Evolutionary conservation across 2,329 filamentous ascomycete species (phyloP).

Genomic region (Cladosporium sp.): DNA sequence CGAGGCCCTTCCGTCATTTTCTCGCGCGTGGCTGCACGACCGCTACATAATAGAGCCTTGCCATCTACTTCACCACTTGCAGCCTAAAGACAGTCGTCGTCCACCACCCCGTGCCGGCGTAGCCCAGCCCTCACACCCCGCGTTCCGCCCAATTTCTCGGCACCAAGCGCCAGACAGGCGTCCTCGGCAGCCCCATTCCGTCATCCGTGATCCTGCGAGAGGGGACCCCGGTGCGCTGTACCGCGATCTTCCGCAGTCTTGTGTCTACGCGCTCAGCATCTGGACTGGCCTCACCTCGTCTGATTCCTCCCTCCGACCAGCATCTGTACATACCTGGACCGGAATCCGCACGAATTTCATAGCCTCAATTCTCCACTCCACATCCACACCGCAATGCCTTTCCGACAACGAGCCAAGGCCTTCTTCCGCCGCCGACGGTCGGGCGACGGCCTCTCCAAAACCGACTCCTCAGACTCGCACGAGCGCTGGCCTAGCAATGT

Average conservation of each 20-base stretch:
- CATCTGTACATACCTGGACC: not conserved
- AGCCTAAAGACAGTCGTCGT: too few species aligned
- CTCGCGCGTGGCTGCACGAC: not conserved
- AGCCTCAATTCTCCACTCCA: not conserved
- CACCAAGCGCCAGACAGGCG: not conserved
- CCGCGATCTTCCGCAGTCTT: not conserved
- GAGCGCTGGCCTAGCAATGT: conserved; percentile 37
- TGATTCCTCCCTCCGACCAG: conserved; percentile 1
- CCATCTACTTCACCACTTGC: not conserved
- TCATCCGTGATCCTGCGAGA: conserved; percentile 2
- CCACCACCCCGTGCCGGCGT: too few species aligned
- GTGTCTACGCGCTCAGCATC: not conserved
- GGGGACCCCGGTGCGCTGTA: conserved; percentile 1
- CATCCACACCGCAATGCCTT: conserved; percentile 33
- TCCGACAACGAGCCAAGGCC: conserved; percentile 42
- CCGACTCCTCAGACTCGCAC: conserved; percentile 23
- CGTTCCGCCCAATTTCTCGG: not conserved
- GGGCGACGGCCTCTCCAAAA: conserved; percentile 21
- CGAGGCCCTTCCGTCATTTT: not conserved
- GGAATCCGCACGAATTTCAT: not conserved
- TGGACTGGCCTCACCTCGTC: not conserved
- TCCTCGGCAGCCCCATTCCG: conserved; percentile 7
- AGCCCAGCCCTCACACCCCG: too few species aligned
- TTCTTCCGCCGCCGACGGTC: conserved; percentile 33
- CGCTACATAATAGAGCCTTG: not conserved